Conservation (phyloP, 495 filamentous ascomycete genomes). For the Rusavskia elegans region DNA sequence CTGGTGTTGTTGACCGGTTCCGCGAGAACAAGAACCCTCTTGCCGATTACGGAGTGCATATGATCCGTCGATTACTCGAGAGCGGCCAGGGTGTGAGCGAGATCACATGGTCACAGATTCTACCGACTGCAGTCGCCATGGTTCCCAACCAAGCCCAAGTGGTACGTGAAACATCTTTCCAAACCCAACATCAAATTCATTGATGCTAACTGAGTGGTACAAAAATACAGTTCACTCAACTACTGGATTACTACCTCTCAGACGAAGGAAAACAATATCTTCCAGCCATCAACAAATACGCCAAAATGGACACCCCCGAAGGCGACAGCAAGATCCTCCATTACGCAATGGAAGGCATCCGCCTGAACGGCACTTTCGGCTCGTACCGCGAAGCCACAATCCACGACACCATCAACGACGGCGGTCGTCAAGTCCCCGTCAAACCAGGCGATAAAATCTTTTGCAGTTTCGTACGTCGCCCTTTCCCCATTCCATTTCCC, state of each 20-base stretch:
- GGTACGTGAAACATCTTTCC: no score
- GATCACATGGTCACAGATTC: constrained; percentile 57
- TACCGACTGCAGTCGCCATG: constrained; percentile 42
- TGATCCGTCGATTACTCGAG: constrained; percentile 55
- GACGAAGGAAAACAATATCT: constrained; percentile 37
- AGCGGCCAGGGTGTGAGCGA: constrained; percentile 47
- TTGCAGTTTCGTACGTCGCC: constrained; percentile 25
- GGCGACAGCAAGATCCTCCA: constrained; percentile 33
- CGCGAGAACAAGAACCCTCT: constrained; percentile 37
- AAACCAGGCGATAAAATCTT: constrained; percentile 38
- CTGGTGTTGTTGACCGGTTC: constrained; percentile 39
- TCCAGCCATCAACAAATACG: constrained; percentile 40
- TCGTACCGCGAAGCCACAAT: constrained; percentile 34
- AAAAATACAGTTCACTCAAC: constrained; percentile 41
- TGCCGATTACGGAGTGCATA: constrained; percentile 48
- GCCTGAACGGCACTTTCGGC: constrained; percentile 44
- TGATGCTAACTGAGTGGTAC: background rate
- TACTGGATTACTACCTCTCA: constrained; percentile 64
- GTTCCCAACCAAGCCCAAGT: constrained; percentile 59
- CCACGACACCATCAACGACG: constrained; percentile 32
- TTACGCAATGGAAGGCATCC: constrained; percentile 38
- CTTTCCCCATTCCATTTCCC: background rate
- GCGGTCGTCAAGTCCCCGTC: constrained; percentile 31
- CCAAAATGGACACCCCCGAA: constrained; percentile 28
- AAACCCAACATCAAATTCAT: no score